phyloP scores from a whole-genome alignment of 257 asterid genomes.

The Lantana camara region DNA sequence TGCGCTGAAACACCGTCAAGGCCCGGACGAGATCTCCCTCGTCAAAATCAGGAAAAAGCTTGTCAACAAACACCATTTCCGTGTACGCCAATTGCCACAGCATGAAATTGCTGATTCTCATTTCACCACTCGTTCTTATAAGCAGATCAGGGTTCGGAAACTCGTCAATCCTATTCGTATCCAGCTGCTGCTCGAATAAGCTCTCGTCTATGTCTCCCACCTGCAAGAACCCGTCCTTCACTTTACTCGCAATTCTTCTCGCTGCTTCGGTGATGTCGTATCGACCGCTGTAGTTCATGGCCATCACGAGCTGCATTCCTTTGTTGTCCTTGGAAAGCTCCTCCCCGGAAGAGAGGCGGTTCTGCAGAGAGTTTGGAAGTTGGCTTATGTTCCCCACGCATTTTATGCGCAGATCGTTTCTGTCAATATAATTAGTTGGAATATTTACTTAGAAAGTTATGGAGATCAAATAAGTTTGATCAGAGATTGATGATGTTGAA shows the following conservation, averaged over 20 bases:
- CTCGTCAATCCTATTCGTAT: conserved; percentile 4
- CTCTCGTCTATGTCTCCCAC: background rate
- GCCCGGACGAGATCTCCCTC: conserved; percentile 24
- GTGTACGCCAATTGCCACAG: conserved; percentile 45
- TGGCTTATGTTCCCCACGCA: no score
- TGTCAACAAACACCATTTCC: background rate
- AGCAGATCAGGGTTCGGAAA: conserved; percentile 38
- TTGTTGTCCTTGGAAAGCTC: conserved; percentile 18
- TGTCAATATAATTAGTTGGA: no score
- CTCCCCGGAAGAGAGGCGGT: background rate
- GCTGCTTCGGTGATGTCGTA: conserved; percentile 32
- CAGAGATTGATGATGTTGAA: no score
- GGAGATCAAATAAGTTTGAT: no score
- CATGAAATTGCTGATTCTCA: conserved; percentile 41
- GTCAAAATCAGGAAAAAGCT: conserved; percentile 14
- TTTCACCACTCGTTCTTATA: conserved; percentile 39
- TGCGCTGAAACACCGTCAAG: conserved; percentile 18
- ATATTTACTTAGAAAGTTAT: no score
- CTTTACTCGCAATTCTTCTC: conserved; percentile 32
- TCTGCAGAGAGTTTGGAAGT: conserved; percentile 10
- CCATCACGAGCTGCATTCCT: conserved; percentile 26
- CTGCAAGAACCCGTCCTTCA: conserved; percentile 7
- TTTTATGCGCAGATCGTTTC: no score
- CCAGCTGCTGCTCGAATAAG: conserved; percentile 16
- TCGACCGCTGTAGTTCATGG: conserved; percentile 30